Evolutionary conservation across 164 flowering plant genomes (phyloP).

Genomic region (Vitis labrusca): DNA sequence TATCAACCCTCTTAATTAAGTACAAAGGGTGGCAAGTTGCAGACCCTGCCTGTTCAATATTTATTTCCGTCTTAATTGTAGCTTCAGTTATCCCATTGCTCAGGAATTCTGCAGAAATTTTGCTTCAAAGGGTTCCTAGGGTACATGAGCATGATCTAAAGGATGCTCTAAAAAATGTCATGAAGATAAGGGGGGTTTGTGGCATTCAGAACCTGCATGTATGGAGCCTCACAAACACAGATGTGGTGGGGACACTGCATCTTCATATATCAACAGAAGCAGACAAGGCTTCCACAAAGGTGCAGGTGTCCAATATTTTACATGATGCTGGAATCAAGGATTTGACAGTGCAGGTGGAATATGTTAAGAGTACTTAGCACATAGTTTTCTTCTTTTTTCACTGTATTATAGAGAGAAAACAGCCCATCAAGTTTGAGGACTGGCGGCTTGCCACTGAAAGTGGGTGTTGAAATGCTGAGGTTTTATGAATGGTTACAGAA

Average conservation of each 20-base stretch:
- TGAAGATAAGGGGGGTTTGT: conserved; percentile 57
- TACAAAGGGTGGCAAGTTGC: conserved; percentile 94
- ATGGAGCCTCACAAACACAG: conserved; percentile 92
- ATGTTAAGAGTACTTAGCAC: conserved; percentile 25
- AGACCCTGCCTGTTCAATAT: conserved; percentile 95
- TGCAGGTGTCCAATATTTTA: conserved; percentile 47
- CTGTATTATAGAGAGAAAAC: neutral
- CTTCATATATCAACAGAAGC: conserved; percentile 63
- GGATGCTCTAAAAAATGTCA: conserved; percentile 49
- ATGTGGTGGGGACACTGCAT: conserved; percentile 79
- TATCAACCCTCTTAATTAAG: conserved; percentile 86
- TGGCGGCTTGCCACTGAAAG: neutral
- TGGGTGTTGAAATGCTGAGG: neutral
- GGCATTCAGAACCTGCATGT: conserved; percentile 66
- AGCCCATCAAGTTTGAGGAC: neutral
- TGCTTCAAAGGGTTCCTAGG: conserved; percentile 89
- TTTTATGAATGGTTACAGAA: neutral
- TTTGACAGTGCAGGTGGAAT: conserved; percentile 78
- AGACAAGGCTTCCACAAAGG: conserved; percentile 53
- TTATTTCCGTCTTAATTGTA: conserved; percentile 79
- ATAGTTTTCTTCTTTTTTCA: neutral
- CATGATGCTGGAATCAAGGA: conserved; percentile 78
- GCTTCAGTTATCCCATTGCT: conserved; percentile 85
- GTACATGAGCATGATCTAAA: conserved; percentile 63
- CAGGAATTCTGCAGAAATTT: conserved; percentile 84